Base-by-base conservation (phyloP, 805 yeast genomes). In the Komagataella pastoris region DNA sequence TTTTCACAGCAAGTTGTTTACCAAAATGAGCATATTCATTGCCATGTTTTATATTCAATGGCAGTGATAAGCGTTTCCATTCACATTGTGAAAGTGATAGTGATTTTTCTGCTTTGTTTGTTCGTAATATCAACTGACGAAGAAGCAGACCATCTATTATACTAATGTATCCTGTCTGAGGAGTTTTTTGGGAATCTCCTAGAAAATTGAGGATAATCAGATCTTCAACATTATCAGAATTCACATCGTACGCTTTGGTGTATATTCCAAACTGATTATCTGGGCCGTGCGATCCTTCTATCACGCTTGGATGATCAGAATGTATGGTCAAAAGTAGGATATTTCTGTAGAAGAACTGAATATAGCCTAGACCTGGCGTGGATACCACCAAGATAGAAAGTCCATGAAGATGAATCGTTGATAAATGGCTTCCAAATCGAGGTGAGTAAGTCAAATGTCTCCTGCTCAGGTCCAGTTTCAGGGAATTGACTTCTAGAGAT, bases 301-400 rank as follows among this genome's bases (percentile, higher is more conserved):
- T 30, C 6, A 30, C 14, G 14, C 8, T 30, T 30, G 40, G 40
- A 30, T 30, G 40, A 30, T 30, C 40, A 10, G 40, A 10, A 30
- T 14, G 4, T 30, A 30, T 30, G 14, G 40, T 66, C 17, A 66
- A 56, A 44, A 62, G 44, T 23, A 53, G 60, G n/a, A 46, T 55
- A 3, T 56, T 53, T 24, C 59, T 56, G 12, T 58, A 56, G 53
- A 63, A 76, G 6, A 79, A 52, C 48, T 70, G 68, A 1, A 81
- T 49, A 1, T 58, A 54, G 3, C 81, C 76, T 0, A 59, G 46
- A 0, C 86, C 85, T 0, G 86, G 85, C 50, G 75, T 72, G 0
- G 79, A 61, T 3, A 78, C 69, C 0, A 74, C 69, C 6, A 80
- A 59, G 49, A 69, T 67, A 7, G 72, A 67, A 1, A 58, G 43